phyloP scores from a whole-genome alignment of 2,329 filamentous ascomycete genomes.

The Ascochyta pisi region DNA sequence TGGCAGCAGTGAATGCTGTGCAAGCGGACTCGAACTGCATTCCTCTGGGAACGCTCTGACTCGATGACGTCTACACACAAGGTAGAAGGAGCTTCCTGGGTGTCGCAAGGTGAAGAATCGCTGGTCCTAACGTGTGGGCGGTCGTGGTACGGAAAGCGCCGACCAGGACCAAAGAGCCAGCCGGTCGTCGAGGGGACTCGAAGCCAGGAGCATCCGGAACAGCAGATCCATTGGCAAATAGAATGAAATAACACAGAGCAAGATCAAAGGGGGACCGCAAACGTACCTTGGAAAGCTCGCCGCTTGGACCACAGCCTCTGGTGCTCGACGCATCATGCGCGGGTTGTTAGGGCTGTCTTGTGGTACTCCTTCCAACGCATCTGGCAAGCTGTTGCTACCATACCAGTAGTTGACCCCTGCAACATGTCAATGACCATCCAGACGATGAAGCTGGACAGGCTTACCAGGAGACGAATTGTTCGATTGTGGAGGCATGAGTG shows the following conservation, averaged over 20 bases:
- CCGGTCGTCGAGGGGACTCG: not conserved
- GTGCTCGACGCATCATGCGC: slow-evolving; percentile 43
- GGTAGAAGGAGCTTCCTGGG: not conserved
- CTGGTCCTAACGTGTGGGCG: not conserved
- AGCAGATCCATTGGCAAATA: not conserved
- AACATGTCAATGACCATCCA: slow-evolving; percentile 20
- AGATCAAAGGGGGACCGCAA: not conserved
- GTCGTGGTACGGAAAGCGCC: not conserved
- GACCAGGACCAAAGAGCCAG: slow-evolving; percentile 6
- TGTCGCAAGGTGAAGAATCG: not conserved
- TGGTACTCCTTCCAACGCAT: slow-evolving; percentile 35
- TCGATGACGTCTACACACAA: slow-evolving; percentile 1
- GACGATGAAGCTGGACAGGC: slow-evolving; percentile 10
- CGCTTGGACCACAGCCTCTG: slow-evolving; percentile 41
- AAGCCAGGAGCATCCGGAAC: not conserved
- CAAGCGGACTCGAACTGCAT: slow-evolving; percentile 9
- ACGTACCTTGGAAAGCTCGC: slow-evolving; percentile 41
- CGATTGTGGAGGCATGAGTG: slow-evolving; percentile 47
- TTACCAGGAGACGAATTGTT: slow-evolving; percentile 45
- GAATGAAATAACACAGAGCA: not conserved
- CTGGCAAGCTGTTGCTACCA: slow-evolving; percentile 40
- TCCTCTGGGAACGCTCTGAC: not conserved
- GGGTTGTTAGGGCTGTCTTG: slow-evolving; percentile 29
- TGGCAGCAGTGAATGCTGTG: slow-evolving; percentile 26
- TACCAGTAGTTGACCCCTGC: slow-evolving; percentile 45